Percentiles rank a stretch among this genome's conserved stretches.
phyloP scores from a whole-genome alignment of 192 early-diverging fungal species.

The Umbelopsis sp. region DNA sequence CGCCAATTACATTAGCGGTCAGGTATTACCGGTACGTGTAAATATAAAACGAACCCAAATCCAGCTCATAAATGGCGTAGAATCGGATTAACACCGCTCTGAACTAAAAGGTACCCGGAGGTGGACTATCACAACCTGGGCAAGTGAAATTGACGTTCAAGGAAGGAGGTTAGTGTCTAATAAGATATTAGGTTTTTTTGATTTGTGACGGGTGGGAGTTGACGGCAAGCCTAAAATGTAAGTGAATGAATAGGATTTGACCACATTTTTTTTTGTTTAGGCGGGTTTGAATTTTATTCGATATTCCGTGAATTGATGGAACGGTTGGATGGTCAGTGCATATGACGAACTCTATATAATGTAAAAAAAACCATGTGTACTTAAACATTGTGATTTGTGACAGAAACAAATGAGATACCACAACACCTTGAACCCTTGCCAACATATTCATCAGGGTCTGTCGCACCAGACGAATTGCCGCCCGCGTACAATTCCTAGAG shows the following conservation, averaged over 20 bases:
- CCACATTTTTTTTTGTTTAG: background rate
- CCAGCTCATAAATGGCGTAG: background rate
- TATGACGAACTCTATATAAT: background rate
- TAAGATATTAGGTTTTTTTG: no score
- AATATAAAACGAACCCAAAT: background rate
- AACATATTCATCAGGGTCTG: conserved; percentile 33
- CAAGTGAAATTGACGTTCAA: conserved; percentile 53
- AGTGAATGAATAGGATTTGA: background rate
- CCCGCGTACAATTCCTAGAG: background rate
- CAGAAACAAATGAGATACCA: conserved; percentile 34
- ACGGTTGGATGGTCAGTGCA: conserved; percentile 37
- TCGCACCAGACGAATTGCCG: conserved; percentile 10
- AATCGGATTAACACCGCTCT: background rate
- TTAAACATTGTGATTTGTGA: no score
- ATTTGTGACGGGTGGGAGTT: no score
- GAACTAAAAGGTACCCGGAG: conserved; percentile 41
- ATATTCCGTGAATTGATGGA: conserved; percentile 35
- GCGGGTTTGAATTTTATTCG: conserved; percentile 57
- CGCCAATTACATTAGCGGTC: conserved; percentile 51
- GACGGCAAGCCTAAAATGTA: background rate
- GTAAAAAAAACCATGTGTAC: background rate
- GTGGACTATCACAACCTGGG: conserved; percentile 46
- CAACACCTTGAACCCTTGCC: conserved; percentile 40
- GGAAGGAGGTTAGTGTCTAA: conserved; percentile 40
- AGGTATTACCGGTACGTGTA: conserved; percentile 43